These are phyloP conservation scores for Haplosporangium gracile DNA, from an alignment of 192 early-diverging fungal genomes.

Conservation along the genomic window DNA sequence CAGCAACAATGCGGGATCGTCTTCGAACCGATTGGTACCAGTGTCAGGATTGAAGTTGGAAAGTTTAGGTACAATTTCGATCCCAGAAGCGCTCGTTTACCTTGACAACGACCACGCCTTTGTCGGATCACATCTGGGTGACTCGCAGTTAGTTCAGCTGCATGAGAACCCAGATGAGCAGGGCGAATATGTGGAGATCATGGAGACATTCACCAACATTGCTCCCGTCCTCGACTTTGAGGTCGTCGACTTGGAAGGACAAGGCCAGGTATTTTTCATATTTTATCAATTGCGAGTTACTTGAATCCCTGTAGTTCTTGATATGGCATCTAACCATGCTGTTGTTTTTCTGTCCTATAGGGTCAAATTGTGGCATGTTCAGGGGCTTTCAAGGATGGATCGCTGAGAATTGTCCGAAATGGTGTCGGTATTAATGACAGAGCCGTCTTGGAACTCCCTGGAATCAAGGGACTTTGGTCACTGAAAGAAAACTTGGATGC, in stretches of 20 bases:
- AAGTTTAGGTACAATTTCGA: conserved; percentile 61
- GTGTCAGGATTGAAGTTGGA: conserved; percentile 59
- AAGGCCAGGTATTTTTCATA: conserved; percentile 61
- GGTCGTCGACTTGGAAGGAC: conserved; percentile 81
- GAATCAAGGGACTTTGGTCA: conserved; percentile 83
- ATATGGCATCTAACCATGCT: neutral
- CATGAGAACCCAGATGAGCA: conserved; percentile 59
- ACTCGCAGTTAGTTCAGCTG: conserved; percentile 85
- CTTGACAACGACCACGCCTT: conserved; percentile 79
- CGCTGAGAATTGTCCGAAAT: conserved; percentile 86
- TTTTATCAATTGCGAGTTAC: neutral
- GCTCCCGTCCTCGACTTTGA: conserved; percentile 90
- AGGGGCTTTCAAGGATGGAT: conserved; percentile 80
- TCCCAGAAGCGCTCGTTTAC: conserved; percentile 75
- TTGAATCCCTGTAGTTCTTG: no score
- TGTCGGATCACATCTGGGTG: conserved; percentile 88
- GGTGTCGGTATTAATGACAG: conserved; percentile 88
- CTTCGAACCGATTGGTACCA: conserved; percentile 5
- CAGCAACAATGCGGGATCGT: conserved; percentile 23
- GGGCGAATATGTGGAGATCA: conserved; percentile 67
- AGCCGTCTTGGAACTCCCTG: conserved; percentile 68
- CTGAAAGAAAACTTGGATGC: conserved; percentile 62
- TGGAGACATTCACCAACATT: conserved; percentile 78
- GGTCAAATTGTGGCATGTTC: conserved; percentile 90
- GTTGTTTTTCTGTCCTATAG: conserved; percentile 32